Evolutionary conservation across 2,329 filamentous ascomycete genomes (phyloP).

Genomic region (Colletotrichum sublineola): DNA sequence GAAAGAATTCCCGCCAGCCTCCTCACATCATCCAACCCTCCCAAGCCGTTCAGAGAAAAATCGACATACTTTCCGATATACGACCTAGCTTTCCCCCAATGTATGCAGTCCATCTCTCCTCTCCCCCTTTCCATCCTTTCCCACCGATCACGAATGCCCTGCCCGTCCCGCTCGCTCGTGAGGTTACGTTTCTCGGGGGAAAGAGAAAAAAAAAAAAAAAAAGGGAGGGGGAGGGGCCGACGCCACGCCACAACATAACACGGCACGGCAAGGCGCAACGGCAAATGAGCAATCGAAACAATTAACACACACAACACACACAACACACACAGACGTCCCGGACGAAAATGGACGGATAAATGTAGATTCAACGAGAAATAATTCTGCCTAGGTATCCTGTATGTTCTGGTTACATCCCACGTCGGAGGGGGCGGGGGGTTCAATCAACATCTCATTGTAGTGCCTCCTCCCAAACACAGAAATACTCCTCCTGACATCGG

Average conservation of each 20-base stretch:
- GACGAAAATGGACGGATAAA: slow-evolving; percentile 22
- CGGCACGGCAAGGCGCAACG: neutral
- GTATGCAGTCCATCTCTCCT: slow-evolving; percentile 7
- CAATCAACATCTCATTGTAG: slow-evolving; percentile 18
- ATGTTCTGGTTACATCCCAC: slow-evolving; percentile 38
- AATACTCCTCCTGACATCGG: slow-evolving; percentile 12
- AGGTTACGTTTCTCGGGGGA: slow-evolving; percentile 9
- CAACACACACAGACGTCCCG: no score
- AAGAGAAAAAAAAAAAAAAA: no score
- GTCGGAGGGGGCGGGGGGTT: neutral
- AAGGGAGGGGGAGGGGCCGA: no score
- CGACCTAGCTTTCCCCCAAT: slow-evolving; percentile 16
- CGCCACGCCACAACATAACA: neutral
- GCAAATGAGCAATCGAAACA: neutral
- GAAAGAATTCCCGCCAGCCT: no score
- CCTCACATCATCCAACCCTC: no score
- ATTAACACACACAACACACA: no score
- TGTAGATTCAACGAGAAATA: slow-evolving; percentile 39
- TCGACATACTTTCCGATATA: slow-evolving; percentile 17
- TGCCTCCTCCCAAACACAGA: slow-evolving; percentile 13
- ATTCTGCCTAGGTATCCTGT: slow-evolving; percentile 33
- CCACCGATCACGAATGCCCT: neutral
- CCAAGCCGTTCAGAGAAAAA: neutral
- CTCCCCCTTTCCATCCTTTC: neutral
- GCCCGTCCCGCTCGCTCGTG: neutral